Evolutionary conservation across 2,329 filamentous ascomycete genomes (phyloP).

Genomic region (Pseudogymnoascus sp.): DNA sequence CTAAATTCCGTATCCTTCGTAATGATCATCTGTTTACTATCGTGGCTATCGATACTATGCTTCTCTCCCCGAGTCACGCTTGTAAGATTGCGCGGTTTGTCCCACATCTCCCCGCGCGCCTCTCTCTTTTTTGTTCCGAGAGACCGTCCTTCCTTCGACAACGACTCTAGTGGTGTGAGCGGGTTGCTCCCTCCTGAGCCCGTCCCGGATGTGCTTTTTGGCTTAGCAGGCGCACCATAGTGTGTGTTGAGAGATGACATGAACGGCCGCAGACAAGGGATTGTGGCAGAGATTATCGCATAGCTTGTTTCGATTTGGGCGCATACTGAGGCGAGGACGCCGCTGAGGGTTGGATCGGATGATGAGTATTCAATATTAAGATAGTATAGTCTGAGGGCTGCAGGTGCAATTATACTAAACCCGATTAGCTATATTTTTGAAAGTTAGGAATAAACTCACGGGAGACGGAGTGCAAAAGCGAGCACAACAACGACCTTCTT

Average conservation of each 20-base stretch:
- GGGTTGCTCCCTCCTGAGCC: slow-evolving; percentile 1
- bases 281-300: slow-evolving; percentile 34
- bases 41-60: slow-evolving; percentile 15
- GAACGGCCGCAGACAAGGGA: slow-evolving; percentile 38
- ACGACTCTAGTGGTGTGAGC: neutral
- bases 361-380: slow-evolving; percentile 28
- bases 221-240: slow-evolving; percentile 24
- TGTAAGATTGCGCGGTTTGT: neutral
- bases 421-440: neutral
- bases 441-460: slow-evolving; percentile 25
- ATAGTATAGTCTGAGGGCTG: slow-evolving; percentile 33
- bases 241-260: slow-evolving; percentile 31
- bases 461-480: slow-evolving; percentile 35
- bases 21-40: slow-evolving; percentile 18
- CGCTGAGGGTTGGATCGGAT: slow-evolving; percentile 31
- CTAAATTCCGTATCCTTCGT: slow-evolving; percentile 21
- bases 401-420: slow-evolving; percentile 34
- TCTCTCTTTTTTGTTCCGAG: neutral
- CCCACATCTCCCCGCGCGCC: neutral
- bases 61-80: neutral
- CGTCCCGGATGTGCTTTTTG: neutral
- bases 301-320: slow-evolving; percentile 36
- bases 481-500: slow-evolving; percentile 34
- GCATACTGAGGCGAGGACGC: slow-evolving; percentile 30
- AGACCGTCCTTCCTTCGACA: neutral